Evolutionary conservation across 441 rosid species (phyloP).

Genomic region (Biscutella laevigata): DNA sequence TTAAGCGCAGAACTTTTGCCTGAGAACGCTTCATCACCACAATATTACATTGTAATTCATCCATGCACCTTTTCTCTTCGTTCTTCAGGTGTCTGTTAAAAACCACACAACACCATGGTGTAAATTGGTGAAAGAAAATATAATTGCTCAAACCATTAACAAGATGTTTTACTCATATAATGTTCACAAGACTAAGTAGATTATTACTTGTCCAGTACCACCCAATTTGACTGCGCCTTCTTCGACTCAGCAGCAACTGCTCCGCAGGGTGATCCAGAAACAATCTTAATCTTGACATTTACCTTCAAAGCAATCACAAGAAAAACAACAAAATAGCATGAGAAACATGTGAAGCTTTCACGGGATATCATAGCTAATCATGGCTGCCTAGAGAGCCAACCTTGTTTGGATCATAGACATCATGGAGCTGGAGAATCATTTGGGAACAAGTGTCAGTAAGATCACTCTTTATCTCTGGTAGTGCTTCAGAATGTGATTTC

Average conservation of each 20-base stretch:
- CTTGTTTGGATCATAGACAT: slow-evolving; percentile 94
- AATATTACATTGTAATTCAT: slow-evolving; percentile 88
- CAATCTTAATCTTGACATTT: slow-evolving; percentile 85
- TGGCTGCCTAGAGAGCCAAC: slow-evolving; percentile 24
- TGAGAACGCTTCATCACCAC: slow-evolving; percentile 89
- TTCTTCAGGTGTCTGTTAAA: slow-evolving; percentile 63
- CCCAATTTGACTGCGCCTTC: slow-evolving; percentile 79
- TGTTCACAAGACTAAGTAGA: slow-evolving; percentile 1
- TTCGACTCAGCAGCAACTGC: slow-evolving; percentile 89
- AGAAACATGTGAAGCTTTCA: slow-evolving; percentile 10
- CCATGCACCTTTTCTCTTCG: slow-evolving; percentile 78
- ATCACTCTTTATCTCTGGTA: slow-evolving; percentile 61
- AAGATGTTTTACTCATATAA: not conserved
- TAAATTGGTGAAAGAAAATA: not conserved
- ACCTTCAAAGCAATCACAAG: slow-evolving; percentile 40
- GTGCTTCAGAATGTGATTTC: slow-evolving; percentile 50
- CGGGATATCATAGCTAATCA: not conserved
- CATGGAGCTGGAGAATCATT: slow-evolving; percentile 89
- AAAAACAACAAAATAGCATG: slow-evolving; percentile 12
- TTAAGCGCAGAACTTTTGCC: slow-evolving; percentile 84
- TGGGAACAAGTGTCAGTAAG: slow-evolving; percentile 82
- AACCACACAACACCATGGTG: slow-evolving; percentile 4
- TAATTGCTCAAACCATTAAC: not conserved
- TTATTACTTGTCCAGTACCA: slow-evolving; percentile 82
- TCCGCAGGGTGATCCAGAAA: slow-evolving; percentile 76